A percentile compares a stretch with the other conserved stretches of the same genome.
These are phyloP conservation scores for Rhazya stricta DNA, from an alignment of 257 asterid species.

Conservation along the genomic window DNA sequence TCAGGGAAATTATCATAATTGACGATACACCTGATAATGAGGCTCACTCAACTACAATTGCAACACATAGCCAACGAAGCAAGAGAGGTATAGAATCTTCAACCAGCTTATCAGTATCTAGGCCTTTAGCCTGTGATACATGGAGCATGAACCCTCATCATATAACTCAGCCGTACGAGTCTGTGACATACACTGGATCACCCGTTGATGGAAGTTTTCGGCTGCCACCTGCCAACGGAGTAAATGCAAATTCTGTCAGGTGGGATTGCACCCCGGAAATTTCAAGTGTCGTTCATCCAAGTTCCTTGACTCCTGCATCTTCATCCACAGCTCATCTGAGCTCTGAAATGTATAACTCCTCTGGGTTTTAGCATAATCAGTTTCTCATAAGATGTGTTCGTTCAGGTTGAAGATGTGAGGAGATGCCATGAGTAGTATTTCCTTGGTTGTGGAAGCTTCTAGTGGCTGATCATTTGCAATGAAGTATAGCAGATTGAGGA, in stretches of 20 bases:
- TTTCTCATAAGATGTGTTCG: background rate
- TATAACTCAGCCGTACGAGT: constrained; percentile 25
- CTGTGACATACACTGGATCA: constrained; percentile 32
- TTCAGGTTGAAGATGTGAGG: constrained; percentile 2
- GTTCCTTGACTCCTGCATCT: constrained; percentile 22
- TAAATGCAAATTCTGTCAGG: constrained; percentile 24
- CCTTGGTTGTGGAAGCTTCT: constrained; percentile 8
- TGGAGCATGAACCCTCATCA: constrained; percentile 27
- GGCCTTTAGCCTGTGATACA: constrained; percentile 26
- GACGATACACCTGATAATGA: constrained; percentile 44
- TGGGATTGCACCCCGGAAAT: constrained; percentile 37
- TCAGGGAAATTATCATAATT: constrained; percentile 40
- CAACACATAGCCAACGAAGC: constrained; percentile 16
- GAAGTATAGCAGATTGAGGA: constrained; percentile 6
- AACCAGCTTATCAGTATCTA: constrained; percentile 17
- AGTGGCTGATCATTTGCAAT: background rate
- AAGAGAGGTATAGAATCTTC: constrained; percentile 18
- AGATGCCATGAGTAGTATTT: background rate
- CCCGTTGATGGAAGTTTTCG: constrained; percentile 26
- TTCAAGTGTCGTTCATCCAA: constrained; percentile 15
- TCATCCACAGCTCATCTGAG: constrained; percentile 24
- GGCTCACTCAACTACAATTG: constrained; percentile 11
- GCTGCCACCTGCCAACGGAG: constrained; percentile 27
- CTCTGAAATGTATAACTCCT: constrained; percentile 26
- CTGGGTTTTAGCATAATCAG: constrained; percentile 26